Base-by-base conservation (phyloP, 352 stramenopile genomes). In the Aphanomyces astaci region DNA sequence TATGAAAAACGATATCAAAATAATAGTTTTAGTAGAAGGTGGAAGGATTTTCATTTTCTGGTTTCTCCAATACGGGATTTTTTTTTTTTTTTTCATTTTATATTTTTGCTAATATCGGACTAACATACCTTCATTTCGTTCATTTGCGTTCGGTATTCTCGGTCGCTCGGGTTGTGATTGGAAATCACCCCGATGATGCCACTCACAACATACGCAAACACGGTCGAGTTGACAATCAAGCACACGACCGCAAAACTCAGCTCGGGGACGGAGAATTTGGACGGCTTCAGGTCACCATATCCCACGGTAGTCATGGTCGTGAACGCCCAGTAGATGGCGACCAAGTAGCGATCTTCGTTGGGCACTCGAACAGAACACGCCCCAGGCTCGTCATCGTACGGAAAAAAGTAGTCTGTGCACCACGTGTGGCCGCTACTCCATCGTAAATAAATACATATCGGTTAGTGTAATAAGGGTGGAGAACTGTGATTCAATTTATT, bases 241-340 rank as follows among this genome's bases (percentile, higher is more conserved):
- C 90, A 75, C 17, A 87, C 70, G 54, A 94, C 90, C 31, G 90
- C 82, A 25, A 85, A 71, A 2, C 70, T 46, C 39, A 92, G 59
- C 64, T 94, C 85, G 59, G 88, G 84, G 22, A 84, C 66, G 0
- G 85, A 92, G 64, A 90, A 87, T 39, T 90, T 54, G 57, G 75
- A 90, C 17, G 85, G 85, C 11, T 82, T 82, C 5, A 92, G 76
- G 68, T 94, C 83, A 0, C 85, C 83, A 51, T 94, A 96, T 1
- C 89, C 89, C n/a, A 96, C 87, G 1, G 89, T 96, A 51, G 89
- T 96, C 62, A 96, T 86, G 4, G 89, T 94, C 5, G 88, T 96
- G 59, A 96, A 94, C 13, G 86, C 88, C 88, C 88, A 96, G 70
- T 96, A 96, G 28, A 94, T 72, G 0, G 87, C 73, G 10, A 75